A percentile compares a stretch with the other conserved stretches of the same genome.
phyloP scores from a whole-genome alignment of 2,329 filamentous ascomycete genomes.

The Chaetomium olivaceum region DNA sequence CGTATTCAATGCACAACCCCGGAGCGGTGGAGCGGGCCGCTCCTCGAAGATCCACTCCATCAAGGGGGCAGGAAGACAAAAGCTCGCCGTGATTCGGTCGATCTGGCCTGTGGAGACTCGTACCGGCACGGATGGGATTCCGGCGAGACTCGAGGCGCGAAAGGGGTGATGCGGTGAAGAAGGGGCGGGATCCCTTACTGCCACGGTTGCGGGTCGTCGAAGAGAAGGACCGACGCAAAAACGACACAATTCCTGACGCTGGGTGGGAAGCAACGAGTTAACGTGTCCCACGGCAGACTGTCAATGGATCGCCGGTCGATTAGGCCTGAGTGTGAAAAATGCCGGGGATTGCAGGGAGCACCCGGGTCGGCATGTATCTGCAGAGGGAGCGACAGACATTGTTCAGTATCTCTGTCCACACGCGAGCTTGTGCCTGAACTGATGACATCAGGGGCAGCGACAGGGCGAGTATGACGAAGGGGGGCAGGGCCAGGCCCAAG shows the following conservation, averaged over 20 bases:
- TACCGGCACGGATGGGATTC: constrained; percentile 28
- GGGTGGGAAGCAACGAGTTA: constrained; percentile 63
- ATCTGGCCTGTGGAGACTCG: constrained; percentile 26
- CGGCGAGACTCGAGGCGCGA: constrained; percentile 20
- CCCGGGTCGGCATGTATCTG: constrained; percentile 47
- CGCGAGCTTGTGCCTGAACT: constrained; percentile 17
- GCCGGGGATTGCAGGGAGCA: constrained; percentile 35
- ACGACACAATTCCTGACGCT: constrained; percentile 52
- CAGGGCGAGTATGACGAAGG: constrained; percentile 5
- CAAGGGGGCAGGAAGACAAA: constrained; percentile 19
- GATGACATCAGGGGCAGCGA: constrained; percentile 28
- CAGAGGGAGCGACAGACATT: constrained; percentile 37
- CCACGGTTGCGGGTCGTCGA: constrained; percentile 44
- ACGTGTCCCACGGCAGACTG: constrained; percentile 60
- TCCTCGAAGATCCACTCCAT: constrained; percentile 24
- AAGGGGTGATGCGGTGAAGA: background rate
- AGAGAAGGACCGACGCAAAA: constrained; percentile 45
- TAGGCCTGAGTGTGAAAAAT: constrained; percentile 43
- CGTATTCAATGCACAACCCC: constrained; percentile 16
- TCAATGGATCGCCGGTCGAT: constrained; percentile 44
- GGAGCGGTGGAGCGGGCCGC: constrained; percentile 20
- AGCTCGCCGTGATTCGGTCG: constrained; percentile 26
- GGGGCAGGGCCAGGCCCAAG: constrained; percentile 1
- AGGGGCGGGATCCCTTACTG: constrained; percentile 49
- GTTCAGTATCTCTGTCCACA: constrained; percentile 31